Percentiles rank a stretch among this genome's conserved stretches.
These are phyloP conservation scores for Xylaria telfairii DNA, from an alignment of 495 filamentous ascomycete genomes.

Conservation along the genomic window DNA sequence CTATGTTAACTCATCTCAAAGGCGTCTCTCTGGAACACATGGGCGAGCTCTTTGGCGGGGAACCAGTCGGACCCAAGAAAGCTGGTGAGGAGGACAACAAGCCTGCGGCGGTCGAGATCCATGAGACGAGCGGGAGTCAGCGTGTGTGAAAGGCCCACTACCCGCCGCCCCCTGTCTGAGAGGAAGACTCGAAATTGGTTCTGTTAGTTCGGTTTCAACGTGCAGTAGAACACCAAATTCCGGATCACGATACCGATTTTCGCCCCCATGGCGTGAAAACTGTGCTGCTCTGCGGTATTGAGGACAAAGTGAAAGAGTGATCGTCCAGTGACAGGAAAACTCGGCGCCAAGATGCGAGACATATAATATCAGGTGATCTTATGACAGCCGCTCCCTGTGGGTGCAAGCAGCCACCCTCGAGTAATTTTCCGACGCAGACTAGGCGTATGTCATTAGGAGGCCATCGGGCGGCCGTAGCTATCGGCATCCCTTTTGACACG, in stretches of 20 bases:
- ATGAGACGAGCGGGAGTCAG: slow-evolving; percentile 4
- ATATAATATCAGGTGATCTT: slow-evolving; percentile 1
- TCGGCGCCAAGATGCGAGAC: background rate
- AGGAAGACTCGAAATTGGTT: background rate
- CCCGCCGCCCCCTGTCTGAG: background rate
- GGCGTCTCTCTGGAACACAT: slow-evolving; percentile 38
- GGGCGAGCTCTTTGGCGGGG: slow-evolving; percentile 27
- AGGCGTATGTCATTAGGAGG: background rate
- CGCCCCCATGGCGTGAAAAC: background rate
- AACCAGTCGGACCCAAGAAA: slow-evolving; percentile 3
- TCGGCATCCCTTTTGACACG: background rate
- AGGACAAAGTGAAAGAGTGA: background rate
- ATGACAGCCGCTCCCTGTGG: background rate
- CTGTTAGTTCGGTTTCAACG: background rate
- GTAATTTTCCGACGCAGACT: background rate
- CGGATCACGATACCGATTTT: slow-evolving; percentile 19
- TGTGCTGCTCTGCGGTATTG: background rate
- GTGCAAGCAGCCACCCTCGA: background rate
- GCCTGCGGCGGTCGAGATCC: slow-evolving; percentile 12
- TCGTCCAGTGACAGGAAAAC: background rate
- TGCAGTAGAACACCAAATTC: background rate
- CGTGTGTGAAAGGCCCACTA: slow-evolving; percentile 17
- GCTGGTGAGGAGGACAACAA: slow-evolving; percentile 9
- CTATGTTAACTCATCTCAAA: slow-evolving; percentile 37
- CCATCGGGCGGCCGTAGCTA: too few relatives aligned